phyloP scores from a whole-genome alignment of 2,329 filamentous ascomycete genomes.

The Aspergillus viridinutans region DNA sequence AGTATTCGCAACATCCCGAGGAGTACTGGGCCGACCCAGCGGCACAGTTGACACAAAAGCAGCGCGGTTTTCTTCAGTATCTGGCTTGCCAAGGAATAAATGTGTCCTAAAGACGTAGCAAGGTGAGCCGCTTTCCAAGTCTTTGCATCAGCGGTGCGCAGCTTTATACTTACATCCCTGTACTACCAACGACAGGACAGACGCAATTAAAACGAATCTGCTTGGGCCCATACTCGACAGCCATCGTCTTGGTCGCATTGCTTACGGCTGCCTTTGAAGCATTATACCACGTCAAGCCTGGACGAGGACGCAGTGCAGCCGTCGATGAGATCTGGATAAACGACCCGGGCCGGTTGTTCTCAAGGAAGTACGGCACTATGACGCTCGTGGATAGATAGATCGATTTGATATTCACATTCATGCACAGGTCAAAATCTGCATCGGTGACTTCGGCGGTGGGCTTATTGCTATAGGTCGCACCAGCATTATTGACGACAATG shows the following conservation, averaged over 20 bases:
- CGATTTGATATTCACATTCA: constrained; percentile 40
- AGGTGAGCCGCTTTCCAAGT: constrained; percentile 52
- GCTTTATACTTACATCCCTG: constrained; percentile 15
- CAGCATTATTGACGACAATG: constrained; percentile 45
- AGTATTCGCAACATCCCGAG: constrained; percentile 62
- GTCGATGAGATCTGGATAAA: constrained; percentile 42
- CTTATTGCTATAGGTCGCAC: constrained; percentile 33
- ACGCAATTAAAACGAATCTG: constrained; percentile 24
- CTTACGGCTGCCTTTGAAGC: constrained; percentile 39
- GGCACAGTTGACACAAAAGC: constrained; percentile 36
- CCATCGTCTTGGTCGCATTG: constrained; percentile 26
- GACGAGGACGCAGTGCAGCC: constrained; percentile 35
- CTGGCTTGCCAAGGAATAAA: constrained; percentile 45
- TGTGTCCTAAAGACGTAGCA: constrained; percentile 50
- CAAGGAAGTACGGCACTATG: constrained; percentile 33
- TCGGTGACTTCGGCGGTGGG: constrained; percentile 37
- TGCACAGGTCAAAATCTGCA: constrained; percentile 36
- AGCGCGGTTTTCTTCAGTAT: constrained; percentile 35
- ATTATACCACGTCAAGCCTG: constrained; percentile 42
- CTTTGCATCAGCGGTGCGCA: background rate
- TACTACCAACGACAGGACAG: constrained; percentile 22
- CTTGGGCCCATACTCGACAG: constrained; percentile 21
- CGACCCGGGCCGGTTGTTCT: constrained; percentile 30
- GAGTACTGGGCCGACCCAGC: constrained; percentile 30
- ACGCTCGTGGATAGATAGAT: constrained; percentile 33